These are phyloP conservation scores for Diaporthe helianthi DNA, from an alignment of 2,329 filamentous ascomycete genomes.

Conservation along the genomic window DNA sequence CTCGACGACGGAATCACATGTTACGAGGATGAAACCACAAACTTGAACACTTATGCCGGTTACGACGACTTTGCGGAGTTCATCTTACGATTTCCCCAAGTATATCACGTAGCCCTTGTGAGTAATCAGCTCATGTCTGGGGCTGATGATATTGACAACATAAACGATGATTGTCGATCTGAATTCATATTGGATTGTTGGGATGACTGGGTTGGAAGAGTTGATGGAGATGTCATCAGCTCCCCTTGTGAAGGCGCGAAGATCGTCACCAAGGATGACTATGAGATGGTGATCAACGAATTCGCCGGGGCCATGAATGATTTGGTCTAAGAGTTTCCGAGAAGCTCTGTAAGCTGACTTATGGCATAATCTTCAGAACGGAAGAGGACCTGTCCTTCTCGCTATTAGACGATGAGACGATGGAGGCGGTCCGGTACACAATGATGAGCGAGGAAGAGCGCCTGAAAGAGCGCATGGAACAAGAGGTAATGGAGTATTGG, in stretches of 20 bases:
- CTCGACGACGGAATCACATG: fast-evolving
- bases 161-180: neutral
- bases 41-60: too few species aligned
- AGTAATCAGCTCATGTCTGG: neutral
- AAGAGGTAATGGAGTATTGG: too few species aligned
- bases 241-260: neutral
- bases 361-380: conserved; percentile 1
- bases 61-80: neutral
- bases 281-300: neutral
- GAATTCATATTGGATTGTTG: neutral
- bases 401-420: neutral
- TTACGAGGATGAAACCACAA: too few species aligned
- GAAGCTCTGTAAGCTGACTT: neutral
- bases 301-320: neutral
- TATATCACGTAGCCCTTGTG: neutral
- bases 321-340: too few species aligned
- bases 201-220: neutral
- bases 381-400: neutral
- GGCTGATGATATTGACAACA: neutral
- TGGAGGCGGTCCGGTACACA: neutral
- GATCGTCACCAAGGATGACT: neutral
- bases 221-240: neutral
- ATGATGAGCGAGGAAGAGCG: too few species aligned
- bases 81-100: neutral
- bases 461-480: too few species aligned